A percentile compares a stretch with the other conserved stretches of the same genome.
These are phyloP conservation scores for Ceratocystis harringtonii DNA, from an alignment of 2,329 filamentous ascomycete species.

Conservation along the genomic window DNA sequence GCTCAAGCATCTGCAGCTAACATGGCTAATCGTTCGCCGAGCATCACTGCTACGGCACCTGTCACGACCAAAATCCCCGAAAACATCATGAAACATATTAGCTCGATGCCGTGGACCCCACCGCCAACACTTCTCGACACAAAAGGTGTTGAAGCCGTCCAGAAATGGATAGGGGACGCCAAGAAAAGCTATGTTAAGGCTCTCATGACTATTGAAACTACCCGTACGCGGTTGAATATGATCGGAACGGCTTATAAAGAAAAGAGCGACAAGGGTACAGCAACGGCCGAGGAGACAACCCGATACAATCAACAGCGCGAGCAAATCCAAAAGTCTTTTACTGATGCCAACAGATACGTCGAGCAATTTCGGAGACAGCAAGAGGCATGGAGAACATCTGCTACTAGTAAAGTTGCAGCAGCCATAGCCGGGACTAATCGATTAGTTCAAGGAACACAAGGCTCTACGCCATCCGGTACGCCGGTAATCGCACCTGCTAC, in stretches of 20 bases:
- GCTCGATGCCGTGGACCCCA: constrained; percentile 32
- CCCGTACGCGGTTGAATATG: constrained; percentile 27
- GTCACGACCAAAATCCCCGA: constrained; percentile 28
- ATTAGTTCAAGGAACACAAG: constrained; percentile 1
- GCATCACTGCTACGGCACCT: constrained; percentile 19
- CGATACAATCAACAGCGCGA: constrained; percentile 32
- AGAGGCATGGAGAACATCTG: constrained; percentile 22
- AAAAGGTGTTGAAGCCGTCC: constrained; percentile 28
- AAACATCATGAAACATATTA: constrained; percentile 33
- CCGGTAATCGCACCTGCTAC: constrained; percentile 4
- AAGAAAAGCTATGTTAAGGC: constrained; percentile 35
- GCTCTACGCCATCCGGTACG: neutral
- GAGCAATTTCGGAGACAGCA: constrained; percentile 34
- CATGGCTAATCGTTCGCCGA: constrained; percentile 18
- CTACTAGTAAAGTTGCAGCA: constrained; percentile 12
- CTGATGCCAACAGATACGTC: constrained; percentile 34
- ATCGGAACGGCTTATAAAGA: constrained; percentile 32
- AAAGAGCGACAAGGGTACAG: constrained; percentile 29
- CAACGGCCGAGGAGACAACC: constrained; percentile 33
- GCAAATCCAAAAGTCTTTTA: constrained; percentile 30
- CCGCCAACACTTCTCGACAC: constrained; percentile 31
- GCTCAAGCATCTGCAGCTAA: constrained; percentile 18
- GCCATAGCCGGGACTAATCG: constrained; percentile 13
- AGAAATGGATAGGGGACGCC: constrained; percentile 35
- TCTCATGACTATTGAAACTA: constrained; percentile 35